phyloP scores from a whole-genome alignment of 257 asterid genomes.

The Solanum chmielewskii region DNA sequence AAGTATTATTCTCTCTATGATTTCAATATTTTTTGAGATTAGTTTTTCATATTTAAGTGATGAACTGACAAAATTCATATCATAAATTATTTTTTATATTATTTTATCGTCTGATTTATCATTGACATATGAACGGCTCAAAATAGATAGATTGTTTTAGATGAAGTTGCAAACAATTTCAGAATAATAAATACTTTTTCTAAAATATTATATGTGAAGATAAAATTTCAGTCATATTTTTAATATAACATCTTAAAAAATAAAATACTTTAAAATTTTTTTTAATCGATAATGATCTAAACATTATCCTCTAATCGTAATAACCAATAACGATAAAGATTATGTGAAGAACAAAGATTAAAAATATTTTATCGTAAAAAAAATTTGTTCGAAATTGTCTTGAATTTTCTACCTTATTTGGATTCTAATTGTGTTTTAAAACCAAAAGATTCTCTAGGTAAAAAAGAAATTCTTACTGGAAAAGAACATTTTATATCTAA shows the following conservation, averaged over 20 bases:
- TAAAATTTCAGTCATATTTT: background rate
- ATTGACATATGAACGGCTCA: background rate
- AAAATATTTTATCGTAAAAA: no score
- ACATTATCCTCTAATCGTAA: no score
- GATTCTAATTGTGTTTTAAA: background rate
- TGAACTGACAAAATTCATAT: background rate
- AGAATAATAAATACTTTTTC: background rate
- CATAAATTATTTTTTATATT: background rate
- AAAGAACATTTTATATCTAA: background rate
- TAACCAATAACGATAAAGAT: background rate
- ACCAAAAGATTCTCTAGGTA: background rate
- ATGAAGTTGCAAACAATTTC: no score
- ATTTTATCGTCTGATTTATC: background rate
- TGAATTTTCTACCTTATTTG: background rate
- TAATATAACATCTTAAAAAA: background rate
- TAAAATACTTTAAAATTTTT: no score
- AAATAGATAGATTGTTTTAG: no score
- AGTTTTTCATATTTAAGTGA: background rate
- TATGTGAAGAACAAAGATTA: background rate
- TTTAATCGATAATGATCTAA: no score
- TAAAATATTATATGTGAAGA: background rate
- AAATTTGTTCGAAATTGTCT: background rate
- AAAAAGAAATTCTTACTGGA: background rate
- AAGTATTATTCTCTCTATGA: background rate
- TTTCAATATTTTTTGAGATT: background rate